Base-by-base conservation (phyloP, 2,329 filamentous ascomycete species). In the Lizonia empirigonia region DNA sequence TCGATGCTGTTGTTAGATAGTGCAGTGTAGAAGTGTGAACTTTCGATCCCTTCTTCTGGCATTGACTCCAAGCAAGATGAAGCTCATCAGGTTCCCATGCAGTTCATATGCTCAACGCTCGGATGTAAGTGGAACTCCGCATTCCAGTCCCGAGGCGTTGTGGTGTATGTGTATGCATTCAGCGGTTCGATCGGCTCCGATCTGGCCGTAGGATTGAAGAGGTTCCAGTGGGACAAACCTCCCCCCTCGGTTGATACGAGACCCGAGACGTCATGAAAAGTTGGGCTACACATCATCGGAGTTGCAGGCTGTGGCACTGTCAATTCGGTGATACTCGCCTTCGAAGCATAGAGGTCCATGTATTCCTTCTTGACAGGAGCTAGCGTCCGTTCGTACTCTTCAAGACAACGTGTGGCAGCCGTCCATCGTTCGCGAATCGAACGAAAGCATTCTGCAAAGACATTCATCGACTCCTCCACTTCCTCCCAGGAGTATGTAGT, bases 401-500 rank as follows among this genome's bases (percentile, higher is more conserved):
- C 68, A 10, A 68, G 50, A 29, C 68, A 72, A 13, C 70, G 59
- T 20, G 57, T 62, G 7, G 70, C 69, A 7, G 66, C 67, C 6
- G 69, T 52, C 70, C 70, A 73, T 33, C 70, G 65, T 50, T 73
- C 69, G 10, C 67, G 62, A 44, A 72, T 71, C 19, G 64, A 65
- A 7, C 57, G 50, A 46, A 73, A 72, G 44, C 68, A 72, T 13
- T 63, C 59, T 3, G 66, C 64, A 29, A 73, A 72, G 9, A 58
- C 50, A 7, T 56, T 44, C 63, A 71, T 70, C 58, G 60, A 70
- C 2, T 64, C 53, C 29, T 72, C 63, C 4, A 72, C 59, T 26
- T 65, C 45, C 23, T 60, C 49, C 56, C 62, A 67, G 3, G 56
- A 30, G 23, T 66, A 71, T 3, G 30, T 39, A 1, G 65, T 59